These are phyloP conservation scores for Moniliophthora roreri DNA, from an alignment of 1,284 basidiomycete genomes.

Conservation along the genomic window DNA sequence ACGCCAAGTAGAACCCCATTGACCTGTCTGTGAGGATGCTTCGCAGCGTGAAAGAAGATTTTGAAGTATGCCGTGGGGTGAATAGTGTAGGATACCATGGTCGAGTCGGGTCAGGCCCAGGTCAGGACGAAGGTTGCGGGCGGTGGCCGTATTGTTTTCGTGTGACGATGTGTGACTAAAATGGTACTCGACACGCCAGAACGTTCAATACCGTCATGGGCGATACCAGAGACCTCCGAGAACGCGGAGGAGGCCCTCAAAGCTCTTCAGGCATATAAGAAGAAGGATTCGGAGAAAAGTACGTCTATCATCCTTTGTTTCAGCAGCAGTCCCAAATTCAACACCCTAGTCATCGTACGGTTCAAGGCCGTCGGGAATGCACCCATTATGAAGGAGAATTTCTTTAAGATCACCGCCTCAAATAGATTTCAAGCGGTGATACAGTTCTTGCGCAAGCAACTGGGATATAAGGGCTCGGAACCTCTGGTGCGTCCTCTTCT, in stretches of 20 bases:
- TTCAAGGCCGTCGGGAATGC: slow-evolving; percentile 99
- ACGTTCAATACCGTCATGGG: slow-evolving; percentile 44
- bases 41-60: slow-evolving; percentile 69
- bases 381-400: slow-evolving; percentile 98
- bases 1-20: slow-evolving; percentile 69
- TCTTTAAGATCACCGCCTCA: slow-evolving; percentile 95
- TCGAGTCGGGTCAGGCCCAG: neutral
- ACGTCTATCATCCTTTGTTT: slow-evolving; percentile 16
- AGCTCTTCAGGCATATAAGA: slow-evolving; percentile 82
- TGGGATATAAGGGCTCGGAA: slow-evolving; percentile 87
- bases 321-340: neutral
- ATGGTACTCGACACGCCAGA: slow-evolving; percentile 22
- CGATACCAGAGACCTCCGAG: slow-evolving; percentile 40
- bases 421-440: slow-evolving; percentile 97
- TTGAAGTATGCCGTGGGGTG: slow-evolving; percentile 62
- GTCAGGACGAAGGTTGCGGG: neutral
- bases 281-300: slow-evolving; percentile 84
- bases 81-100: slow-evolving; percentile 47
- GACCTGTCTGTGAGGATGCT: slow-evolving; percentile 66
- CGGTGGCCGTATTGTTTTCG: neutral
- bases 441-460: slow-evolving; percentile 87
- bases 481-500: slow-evolving; percentile 66
- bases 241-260: slow-evolving; percentile 56
- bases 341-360: slow-evolving; percentile 83
- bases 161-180: neutral